phyloP scores from a whole-genome alignment of 2,329 filamentous ascomycete species.

The Colletotrichum brevisporum region DNA sequence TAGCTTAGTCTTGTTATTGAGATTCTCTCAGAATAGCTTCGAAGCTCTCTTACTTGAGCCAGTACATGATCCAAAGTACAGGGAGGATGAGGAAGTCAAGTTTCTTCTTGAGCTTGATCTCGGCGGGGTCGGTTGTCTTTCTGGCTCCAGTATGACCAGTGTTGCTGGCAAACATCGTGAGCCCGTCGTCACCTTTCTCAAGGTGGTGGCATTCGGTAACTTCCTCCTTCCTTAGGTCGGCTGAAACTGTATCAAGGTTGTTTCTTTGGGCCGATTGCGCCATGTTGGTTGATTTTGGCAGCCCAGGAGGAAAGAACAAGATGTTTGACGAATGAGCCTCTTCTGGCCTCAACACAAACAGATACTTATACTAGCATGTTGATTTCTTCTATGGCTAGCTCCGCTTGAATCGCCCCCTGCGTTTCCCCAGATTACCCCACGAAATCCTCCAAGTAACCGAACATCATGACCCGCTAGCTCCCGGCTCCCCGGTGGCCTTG shows the following conservation, averaged over 20 bases:
- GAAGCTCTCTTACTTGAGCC: conserved; percentile 30
- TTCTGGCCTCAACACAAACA: background rate
- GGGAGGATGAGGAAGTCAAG: conserved; percentile 50
- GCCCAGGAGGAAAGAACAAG: background rate
- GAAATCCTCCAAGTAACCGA: background rate
- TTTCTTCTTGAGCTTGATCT: conserved; percentile 55
- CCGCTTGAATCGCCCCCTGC: background rate
- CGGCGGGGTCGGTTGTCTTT: conserved; percentile 54
- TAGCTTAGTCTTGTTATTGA: conserved; percentile 23
- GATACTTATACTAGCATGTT: background rate
- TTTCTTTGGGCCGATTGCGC: background rate
- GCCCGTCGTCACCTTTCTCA: background rate
- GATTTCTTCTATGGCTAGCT: background rate
- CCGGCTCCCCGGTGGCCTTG: background rate
- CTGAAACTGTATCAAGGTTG: background rate
- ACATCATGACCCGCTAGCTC: background rate
- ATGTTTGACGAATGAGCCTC: background rate
- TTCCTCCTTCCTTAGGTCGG: background rate
- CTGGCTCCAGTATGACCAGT: conserved; percentile 53
- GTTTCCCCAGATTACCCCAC: conserved; percentile 14
- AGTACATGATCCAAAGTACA: conserved; percentile 52
- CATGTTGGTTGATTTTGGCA: background rate
- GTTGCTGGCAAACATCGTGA: conserved; percentile 1
- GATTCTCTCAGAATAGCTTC: background rate
- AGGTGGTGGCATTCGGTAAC: background rate